A percentile compares a stretch with the other conserved stretches of the same genome.
These are phyloP conservation scores for Fusarium piperis DNA, from an alignment of 2,329 filamentous ascomycete genomes.

Conservation along the genomic window DNA sequence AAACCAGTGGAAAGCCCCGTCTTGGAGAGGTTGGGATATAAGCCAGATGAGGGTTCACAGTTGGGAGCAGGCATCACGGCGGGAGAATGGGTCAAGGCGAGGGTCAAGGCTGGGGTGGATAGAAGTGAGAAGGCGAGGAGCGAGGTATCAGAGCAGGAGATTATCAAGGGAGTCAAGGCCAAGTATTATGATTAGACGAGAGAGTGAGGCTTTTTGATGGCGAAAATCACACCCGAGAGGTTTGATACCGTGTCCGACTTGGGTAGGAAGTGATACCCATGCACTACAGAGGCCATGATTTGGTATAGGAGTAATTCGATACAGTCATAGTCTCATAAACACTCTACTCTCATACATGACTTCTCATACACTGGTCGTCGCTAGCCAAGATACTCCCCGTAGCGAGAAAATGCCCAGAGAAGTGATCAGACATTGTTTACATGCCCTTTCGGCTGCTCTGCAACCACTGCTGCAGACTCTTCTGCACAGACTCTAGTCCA, in stretches of 20 bases:
- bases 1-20: background rate
- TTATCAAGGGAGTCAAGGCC: background rate
- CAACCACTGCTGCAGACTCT: constrained; percentile 22
- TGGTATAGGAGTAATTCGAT: background rate
- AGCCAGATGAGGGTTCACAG: background rate
- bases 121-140: background rate
- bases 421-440: background rate
- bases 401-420: background rate
- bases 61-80: background rate
- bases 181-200: background rate
- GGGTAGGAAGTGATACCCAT: background rate
- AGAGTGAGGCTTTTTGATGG: too few species aligned
- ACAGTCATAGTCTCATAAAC: background rate
- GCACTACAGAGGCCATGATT: background rate
- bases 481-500: constrained; percentile 21
- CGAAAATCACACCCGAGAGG: too few species aligned
- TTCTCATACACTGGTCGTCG: background rate
- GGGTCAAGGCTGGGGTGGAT: background rate
- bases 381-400: background rate
- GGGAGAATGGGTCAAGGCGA: constrained; percentile 1
- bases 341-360: background rate
- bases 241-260: too few species aligned
- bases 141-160: background rate
- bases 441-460: constrained; percentile 23
- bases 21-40: background rate